Base-by-base conservation (phyloP, 495 filamentous ascomycete species). In the Darksidea phi region DNA sequence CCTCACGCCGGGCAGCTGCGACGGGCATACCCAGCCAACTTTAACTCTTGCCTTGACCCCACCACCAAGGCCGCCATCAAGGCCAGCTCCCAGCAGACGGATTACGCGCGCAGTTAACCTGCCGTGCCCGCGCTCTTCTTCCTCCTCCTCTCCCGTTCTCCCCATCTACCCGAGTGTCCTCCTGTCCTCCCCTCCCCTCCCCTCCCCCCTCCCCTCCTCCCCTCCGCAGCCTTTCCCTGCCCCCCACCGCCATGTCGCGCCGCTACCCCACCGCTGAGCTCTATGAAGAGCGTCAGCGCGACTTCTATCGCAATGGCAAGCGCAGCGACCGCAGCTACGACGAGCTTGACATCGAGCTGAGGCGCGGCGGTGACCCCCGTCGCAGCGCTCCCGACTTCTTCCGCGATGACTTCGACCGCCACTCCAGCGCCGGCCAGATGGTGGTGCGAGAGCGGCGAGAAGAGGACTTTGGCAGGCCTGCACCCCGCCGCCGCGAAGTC, bases 331-430 rank as follows among this genome's bases (percentile, higher is more conserved):
- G 66, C 17, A 62, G 67, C 57, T 71, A 74, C 58, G 71, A 74
- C 12, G 72, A 76, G 7, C 57, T 76, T 23, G 73, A 76, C 58
- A 34, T 74, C 52, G 72, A 74, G 42, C 61, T 73, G 38, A 41
- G 36, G 17, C 60, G 49, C n/a, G 41, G 57, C 15, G 28, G 28
- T 32, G 59, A 67, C 61, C 68, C 52, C 54, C 62, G 60, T 47
- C 73, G 72, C 13, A 65, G 70, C 24, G 68, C 73, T n/a, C 80
- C 79, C 32, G 80, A 82, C 11, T 84, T 84, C 64, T 67, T 84
- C 13, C 74, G 76, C 50, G 80, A 82, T 11, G 82, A 82, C 59
- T 82, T 81, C 59, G 76, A 75, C 32, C 67, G 70, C 32, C 54
- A 69, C 56, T 67, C 67, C n/a, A 67, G 68, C 46, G 71, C 74